These are phyloP conservation scores for Sugiyamaella xylanicola DNA, from an alignment of 1,139 yeast genomes.

Conservation along the genomic window DNA sequence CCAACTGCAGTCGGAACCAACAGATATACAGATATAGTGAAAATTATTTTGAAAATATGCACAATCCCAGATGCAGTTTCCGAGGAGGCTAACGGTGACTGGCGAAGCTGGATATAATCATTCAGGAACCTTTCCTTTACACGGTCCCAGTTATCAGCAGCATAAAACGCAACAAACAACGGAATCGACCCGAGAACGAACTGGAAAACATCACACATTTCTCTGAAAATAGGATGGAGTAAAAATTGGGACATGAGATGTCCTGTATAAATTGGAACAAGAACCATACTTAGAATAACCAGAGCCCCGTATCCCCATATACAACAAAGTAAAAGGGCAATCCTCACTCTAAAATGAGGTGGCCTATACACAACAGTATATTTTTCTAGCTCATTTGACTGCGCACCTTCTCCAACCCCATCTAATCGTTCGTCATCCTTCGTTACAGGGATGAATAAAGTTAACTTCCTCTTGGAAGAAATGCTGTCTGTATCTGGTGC, in stretches of 20 bases:
- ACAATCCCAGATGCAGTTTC: not conserved
- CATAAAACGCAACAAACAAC: constrained; percentile 21
- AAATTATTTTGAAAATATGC: not conserved
- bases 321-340: constrained; percentile 56
- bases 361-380: constrained; percentile 87
- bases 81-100: constrained; percentile 6
- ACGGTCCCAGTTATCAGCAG: constrained; percentile 25
- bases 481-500: constrained; percentile 85
- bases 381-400: constrained; percentile 51
- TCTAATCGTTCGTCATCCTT: constrained; percentile 69
- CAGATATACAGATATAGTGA: not conserved
- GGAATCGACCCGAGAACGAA: constrained; percentile 26
- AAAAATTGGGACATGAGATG: constrained; percentile 15
- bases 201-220: constrained; percentile 24
- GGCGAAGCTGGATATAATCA: constrained; percentile 1
- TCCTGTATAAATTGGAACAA: constrained; percentile 42
- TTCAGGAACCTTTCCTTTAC: constrained; percentile 14
- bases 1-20: constrained; percentile 15
- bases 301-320: constrained; percentile 73
- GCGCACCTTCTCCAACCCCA: constrained; percentile 45
- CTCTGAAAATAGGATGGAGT: constrained; percentile 8
- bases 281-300: constrained; percentile 41
- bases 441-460: constrained; percentile 80
- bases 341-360: constrained; percentile 66
- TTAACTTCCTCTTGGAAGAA: constrained; percentile 56